phyloP scores from a whole-genome alignment of 164 flowering plant genomes.

The Magnolia kwangsiensis region DNA sequence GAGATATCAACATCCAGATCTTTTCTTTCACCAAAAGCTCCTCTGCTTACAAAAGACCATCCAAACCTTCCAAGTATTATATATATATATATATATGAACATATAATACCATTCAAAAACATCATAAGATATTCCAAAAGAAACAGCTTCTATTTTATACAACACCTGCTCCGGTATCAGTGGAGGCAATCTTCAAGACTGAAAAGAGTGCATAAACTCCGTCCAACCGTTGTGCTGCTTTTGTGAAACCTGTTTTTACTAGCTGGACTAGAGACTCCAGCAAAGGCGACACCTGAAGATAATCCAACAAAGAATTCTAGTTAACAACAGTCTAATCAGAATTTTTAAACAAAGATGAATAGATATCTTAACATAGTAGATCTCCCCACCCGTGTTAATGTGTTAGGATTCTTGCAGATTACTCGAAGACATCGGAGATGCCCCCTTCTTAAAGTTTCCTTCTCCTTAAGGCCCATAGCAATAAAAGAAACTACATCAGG shows the following conservation, averaged over 20 bases:
- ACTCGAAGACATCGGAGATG: constrained; percentile 73
- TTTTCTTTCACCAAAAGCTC: constrained; percentile 76
- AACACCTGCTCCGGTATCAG: constrained; percentile 83
- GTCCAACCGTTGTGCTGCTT: constrained; percentile 88
- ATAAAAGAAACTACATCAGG: constrained; percentile 61
- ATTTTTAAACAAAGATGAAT: not conserved
- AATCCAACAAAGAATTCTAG: not conserved
- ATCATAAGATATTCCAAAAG: not conserved
- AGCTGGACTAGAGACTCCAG: constrained; percentile 77
- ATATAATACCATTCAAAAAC: not conserved
- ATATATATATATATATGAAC: not conserved
- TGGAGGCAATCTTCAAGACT: constrained; percentile 63
- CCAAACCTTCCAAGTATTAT: not conserved
- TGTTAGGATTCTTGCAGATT: constrained; percentile 63
- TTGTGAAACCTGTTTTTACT: constrained; percentile 87
- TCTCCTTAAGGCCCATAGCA: constrained; percentile 84
- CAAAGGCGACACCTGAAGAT: constrained; percentile 63
- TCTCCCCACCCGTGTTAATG: constrained; percentile 42
- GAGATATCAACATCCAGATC: constrained; percentile 77
- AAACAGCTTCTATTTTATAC: not conserved
- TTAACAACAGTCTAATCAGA: no score
- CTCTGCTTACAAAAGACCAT: constrained; percentile 38
- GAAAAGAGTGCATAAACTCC: constrained; percentile 79
- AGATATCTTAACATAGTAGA: constrained; percentile 1
- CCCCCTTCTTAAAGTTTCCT: constrained; percentile 84